Percentiles rank a stretch among this genome's conserved stretches.
Conservation (phyloP, 2,329 filamentous ascomycete genomes). For the Paracorniculantispora psalliotae region DNA sequence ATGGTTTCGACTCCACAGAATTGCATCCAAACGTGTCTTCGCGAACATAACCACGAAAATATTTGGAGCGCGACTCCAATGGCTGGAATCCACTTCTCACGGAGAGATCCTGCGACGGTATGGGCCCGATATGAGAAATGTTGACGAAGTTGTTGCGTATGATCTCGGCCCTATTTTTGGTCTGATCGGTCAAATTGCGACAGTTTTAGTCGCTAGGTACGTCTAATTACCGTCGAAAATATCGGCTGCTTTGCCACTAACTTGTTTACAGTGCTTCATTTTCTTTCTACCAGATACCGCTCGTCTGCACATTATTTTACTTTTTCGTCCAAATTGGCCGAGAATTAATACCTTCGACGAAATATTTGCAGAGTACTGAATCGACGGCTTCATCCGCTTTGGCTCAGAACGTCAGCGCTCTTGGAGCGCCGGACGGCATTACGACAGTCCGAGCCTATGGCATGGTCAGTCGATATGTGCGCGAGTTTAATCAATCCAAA, state of each 20-base stretch:
- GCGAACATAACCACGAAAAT: neutral
- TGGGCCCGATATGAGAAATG: neutral
- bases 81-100: neutral
- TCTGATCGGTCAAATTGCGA: neutral
- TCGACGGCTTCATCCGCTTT: constrained; percentile 64
- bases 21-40: neutral
- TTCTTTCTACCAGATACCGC: constrained; percentile 56
- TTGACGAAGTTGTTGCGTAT: neutral
- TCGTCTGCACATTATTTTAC: constrained; percentile 49
- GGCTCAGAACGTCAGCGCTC: constrained; percentile 64
- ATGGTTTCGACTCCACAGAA: neutral
- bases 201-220: neutral
- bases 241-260: neutral
- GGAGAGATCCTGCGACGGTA: neutral
- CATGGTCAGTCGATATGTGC: constrained; percentile 55
- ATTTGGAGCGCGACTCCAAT: neutral
- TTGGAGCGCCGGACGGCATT: constrained; percentile 54
- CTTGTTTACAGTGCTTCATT: constrained; percentile 35
- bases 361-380: constrained; percentile 65
- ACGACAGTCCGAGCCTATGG: constrained; percentile 65
- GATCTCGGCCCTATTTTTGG: neutral
- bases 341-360: constrained; percentile 56
- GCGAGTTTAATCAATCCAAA: neutral
- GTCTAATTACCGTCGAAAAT: neutral
- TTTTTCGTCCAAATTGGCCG: constrained; percentile 49